phyloP scores from a whole-genome alignment of 805 yeast species.

The Kodamaea hsintzibuensis region DNA sequence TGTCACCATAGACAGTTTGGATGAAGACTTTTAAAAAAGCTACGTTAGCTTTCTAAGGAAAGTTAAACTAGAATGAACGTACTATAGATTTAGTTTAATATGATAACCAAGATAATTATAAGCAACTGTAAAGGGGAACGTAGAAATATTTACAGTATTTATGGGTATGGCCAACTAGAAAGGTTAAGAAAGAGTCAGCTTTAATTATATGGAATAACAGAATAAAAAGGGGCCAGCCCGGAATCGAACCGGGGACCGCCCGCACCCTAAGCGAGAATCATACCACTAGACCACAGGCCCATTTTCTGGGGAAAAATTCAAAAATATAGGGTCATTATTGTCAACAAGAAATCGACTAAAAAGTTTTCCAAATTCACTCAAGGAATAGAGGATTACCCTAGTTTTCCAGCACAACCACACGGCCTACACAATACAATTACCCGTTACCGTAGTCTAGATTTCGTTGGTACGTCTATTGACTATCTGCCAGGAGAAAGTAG shows the following conservation, averaged over 20 bases:
- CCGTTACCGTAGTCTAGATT: background rate
- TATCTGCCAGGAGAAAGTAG: too few relatives aligned
- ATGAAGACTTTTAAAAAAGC: slow-evolving; percentile 61
- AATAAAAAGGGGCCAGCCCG: slow-evolving; percentile 9
- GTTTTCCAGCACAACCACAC: background rate
- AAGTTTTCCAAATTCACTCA: background rate
- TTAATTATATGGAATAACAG: background rate
- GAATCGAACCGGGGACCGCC: slow-evolving; percentile 12
- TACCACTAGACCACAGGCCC: slow-evolving; percentile 12
- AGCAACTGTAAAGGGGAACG: too few relatives aligned
- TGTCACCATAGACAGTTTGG: slow-evolving; percentile 70
- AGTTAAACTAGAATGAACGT: background rate
- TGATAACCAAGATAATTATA: background rate
- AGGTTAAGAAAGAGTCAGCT: too few relatives aligned
- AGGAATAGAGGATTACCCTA: background rate
- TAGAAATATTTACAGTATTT: too few relatives aligned
- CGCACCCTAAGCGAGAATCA: slow-evolving; percentile 12
- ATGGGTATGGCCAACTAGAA: too few relatives aligned
- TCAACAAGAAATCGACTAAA: background rate
- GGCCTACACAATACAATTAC: background rate
- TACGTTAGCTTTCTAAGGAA: background rate
- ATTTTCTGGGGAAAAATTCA: background rate
- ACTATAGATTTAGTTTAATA: background rate
- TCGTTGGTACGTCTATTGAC: too few relatives aligned
- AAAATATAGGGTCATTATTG: background rate